Conservation (phyloP, 331 rosid species). For the Acacia concinna region DNA sequence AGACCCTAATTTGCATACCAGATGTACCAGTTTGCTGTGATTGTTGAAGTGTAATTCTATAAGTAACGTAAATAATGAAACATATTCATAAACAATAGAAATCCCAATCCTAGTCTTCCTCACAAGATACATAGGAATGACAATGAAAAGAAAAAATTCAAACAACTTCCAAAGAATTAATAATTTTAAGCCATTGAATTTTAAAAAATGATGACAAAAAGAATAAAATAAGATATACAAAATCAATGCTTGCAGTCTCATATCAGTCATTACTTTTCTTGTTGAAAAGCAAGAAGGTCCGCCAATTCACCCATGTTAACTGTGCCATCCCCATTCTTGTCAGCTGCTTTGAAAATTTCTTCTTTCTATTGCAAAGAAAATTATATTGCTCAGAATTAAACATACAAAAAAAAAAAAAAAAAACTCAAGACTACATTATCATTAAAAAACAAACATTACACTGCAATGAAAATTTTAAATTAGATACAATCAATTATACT, state of each 20-base stretch:
- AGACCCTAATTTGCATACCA: background rate
- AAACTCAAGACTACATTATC: background rate
- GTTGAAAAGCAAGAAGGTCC: conserved; percentile 79
- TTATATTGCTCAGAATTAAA: conserved; percentile 26
- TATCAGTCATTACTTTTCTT: conserved; percentile 68
- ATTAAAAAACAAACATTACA: conserved; percentile 13
- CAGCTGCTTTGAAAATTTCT: conserved; percentile 90
- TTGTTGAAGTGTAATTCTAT: background rate
- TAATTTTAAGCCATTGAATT: conserved; percentile 11
- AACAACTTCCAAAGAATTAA: conserved; percentile 8
- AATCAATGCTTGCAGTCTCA: conserved; percentile 21
- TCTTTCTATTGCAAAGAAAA: conserved; percentile 65
- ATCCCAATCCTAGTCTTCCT: conserved; percentile 12
- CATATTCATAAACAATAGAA: background rate
- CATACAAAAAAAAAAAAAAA: background rate
- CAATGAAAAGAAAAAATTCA: background rate
- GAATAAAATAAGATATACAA: conserved; percentile 1
- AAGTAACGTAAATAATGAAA: background rate
- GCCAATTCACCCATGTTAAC: conserved; percentile 95
- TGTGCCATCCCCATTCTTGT: conserved; percentile 79
- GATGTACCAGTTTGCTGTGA: background rate
- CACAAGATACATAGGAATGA: background rate
- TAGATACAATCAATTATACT: conserved; percentile 12
- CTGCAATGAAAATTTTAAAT: conserved; percentile 30
- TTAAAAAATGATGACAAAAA: conserved; percentile 5